Evolutionary conservation across 2,329 filamentous ascomycete genomes (phyloP).

Genomic region (Eutypella sp.): DNA sequence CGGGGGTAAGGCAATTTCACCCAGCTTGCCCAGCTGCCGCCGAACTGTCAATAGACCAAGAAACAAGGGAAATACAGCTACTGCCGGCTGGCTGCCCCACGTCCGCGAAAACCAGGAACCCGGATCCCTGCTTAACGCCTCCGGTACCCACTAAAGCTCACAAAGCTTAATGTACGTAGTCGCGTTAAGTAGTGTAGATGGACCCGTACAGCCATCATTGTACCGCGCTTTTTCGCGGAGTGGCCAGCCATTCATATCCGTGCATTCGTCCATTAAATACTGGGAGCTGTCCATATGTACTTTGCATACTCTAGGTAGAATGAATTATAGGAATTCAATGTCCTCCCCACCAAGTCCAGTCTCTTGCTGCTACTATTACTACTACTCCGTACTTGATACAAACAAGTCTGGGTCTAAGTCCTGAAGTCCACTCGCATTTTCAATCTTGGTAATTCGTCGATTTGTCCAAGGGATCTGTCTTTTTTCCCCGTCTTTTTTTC

Average conservation of each 20-base stretch:
- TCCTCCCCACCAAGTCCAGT: no score
- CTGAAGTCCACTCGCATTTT: neutral
- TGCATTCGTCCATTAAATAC: no score
- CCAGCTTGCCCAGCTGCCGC: no score
- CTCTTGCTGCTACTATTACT: no score
- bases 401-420: no score
- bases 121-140: neutral
- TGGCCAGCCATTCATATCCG: neutral
- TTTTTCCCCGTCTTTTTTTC: neutral
- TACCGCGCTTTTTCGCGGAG: slow-evolving; percentile 1
- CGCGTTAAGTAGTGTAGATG: neutral
- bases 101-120: neutral
- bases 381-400: no score
- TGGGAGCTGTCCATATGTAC: no score
- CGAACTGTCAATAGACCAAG: no score
- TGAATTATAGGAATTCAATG: no score
- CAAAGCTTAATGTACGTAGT: neutral
- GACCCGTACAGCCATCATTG: neutral
- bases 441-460: neutral
- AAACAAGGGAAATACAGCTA: no score
- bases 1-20: no score
- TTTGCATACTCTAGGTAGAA: no score
- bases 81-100: neutral
- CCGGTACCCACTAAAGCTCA: neutral
- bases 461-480: neutral